Conservation (phyloP, 148 eudicot species). For the Silene conica region DNA sequence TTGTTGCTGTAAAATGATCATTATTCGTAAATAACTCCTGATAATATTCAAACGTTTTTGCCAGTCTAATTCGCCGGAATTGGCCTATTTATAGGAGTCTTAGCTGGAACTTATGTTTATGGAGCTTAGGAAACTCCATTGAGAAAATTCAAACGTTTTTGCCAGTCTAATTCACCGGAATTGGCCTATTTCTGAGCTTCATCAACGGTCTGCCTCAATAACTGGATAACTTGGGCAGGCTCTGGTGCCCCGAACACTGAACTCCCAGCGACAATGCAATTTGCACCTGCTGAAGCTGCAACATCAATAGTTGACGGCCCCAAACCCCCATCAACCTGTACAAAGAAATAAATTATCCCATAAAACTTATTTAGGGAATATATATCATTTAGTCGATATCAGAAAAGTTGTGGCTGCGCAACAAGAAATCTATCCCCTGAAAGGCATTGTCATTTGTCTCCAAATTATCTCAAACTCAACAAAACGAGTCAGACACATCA, state of each 20-base stretch:
- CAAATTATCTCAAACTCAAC: no score
- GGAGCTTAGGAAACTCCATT: no score
- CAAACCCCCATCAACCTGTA: conserved; percentile 95
- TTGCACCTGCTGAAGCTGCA: conserved; percentile 91
- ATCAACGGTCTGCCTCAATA: conserved; percentile 63
- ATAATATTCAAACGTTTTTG: no score
- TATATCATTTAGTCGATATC: neutral
- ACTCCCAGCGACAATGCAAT: conserved; percentile 96
- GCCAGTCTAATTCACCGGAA: neutral
- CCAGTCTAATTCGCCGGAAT: neutral
- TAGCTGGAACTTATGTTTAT: no score
- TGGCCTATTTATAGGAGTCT: conserved; percentile 4
- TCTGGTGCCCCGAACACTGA: conserved; percentile 87
- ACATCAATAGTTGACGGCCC: conserved; percentile 82
- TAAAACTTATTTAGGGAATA: neutral
- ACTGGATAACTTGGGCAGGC: conserved; percentile 77
- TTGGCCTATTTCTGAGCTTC: conserved; percentile 29
- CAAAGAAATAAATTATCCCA: neutral
- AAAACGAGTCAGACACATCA: no score
- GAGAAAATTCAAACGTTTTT: no score
- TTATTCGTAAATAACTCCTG: no score
- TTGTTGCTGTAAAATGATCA: no score
- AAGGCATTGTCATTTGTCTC: no score
- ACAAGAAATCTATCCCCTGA: neutral
- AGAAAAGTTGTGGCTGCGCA: no score